phyloP scores from a whole-genome alignment of 306 rosid species.

The Sesbania bispinosa region DNA sequence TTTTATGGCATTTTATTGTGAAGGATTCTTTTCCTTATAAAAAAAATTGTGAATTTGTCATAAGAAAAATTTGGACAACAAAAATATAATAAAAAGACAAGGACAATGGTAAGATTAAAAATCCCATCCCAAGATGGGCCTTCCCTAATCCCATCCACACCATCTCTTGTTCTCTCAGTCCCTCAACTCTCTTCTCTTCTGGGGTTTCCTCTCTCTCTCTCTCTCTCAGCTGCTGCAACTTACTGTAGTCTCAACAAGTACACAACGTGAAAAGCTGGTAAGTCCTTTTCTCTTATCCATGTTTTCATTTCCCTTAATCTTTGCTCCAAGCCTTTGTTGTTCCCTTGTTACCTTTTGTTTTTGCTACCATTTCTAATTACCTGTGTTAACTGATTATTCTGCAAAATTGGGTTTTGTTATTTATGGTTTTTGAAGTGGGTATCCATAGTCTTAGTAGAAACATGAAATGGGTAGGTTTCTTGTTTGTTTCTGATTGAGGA shows the following conservation, averaged over 20 bases:
- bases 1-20: neutral
- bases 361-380: neutral
- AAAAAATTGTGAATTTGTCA: neutral
- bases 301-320: slow-evolving; percentile 4
- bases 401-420: neutral
- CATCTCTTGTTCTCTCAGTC: slow-evolving; percentile 27
- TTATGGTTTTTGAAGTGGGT: neutral
- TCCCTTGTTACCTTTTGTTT: neutral
- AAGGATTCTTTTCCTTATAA: neutral
- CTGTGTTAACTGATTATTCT: neutral
- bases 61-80: neutral
- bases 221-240: neutral
- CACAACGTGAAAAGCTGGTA: slow-evolving; percentile 1
- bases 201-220: slow-evolving; percentile 31
- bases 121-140: neutral
- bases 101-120: neutral
- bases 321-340: neutral
- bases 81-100: neutral
- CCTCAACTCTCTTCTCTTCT: slow-evolving; percentile 6
- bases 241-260: slow-evolving; percentile 8
- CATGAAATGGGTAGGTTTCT: neutral
- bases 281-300: slow-evolving; percentile 6
- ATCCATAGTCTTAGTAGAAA: neutral
- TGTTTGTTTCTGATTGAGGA: neutral
- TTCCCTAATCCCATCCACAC: slow-evolving; percentile 34